These are phyloP conservation scores for Cardamine occulta DNA, from an alignment of 345 rosid genomes.

Conservation along the genomic window DNA sequence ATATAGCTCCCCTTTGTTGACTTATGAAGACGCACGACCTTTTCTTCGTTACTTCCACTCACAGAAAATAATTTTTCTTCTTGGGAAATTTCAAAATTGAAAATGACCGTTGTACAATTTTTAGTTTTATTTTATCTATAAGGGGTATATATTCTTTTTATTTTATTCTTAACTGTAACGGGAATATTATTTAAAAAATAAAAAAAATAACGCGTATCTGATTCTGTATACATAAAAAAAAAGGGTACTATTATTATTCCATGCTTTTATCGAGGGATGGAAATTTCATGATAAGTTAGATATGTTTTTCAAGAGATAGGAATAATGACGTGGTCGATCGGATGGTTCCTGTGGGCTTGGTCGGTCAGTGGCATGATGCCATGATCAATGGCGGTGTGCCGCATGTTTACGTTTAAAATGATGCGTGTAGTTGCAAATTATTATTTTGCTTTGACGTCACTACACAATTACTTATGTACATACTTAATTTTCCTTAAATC, in stretches of 20 bases:
- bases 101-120: not conserved
- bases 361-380: constrained; percentile 22
- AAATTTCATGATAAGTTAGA: not conserved
- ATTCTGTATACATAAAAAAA: no score
- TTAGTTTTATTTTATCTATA: not conserved
- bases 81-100: not conserved
- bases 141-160: constrained; percentile 4
- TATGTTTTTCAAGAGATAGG: no score
- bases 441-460: constrained; percentile 10
- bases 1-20: not conserved
- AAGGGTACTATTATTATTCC: not conserved
- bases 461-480: no score
- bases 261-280: not conserved
- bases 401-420: not conserved
- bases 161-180: not conserved
- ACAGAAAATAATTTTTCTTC: not conserved
- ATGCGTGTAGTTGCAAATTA: not conserved
- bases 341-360: constrained; percentile 15
- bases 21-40: not conserved
- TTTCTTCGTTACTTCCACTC: constrained; percentile 1
- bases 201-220: no score
- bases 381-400: constrained; percentile 29
- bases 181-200: no score
- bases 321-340: constrained; percentile 6
- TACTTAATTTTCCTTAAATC: not conserved